These are phyloP conservation scores for Diaporthe australafricana DNA, from an alignment of 2,329 filamentous ascomycete species.

Conservation along the genomic window DNA sequence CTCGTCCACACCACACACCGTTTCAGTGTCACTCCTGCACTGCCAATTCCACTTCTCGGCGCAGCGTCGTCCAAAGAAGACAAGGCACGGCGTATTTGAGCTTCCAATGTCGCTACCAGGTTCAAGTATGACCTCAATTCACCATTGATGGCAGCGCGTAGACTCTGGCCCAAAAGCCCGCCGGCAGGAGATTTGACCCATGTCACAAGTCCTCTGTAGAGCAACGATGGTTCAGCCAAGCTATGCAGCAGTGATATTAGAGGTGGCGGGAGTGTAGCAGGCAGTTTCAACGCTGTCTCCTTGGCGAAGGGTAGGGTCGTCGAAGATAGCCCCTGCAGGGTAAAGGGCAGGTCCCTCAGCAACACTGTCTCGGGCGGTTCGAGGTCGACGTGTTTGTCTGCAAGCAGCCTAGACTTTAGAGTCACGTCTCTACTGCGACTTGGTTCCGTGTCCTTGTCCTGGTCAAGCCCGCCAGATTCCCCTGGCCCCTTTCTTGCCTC, in stretches of 20 bases:
- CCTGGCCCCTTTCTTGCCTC: slow-evolving; percentile 51
- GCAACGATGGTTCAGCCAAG: slow-evolving; percentile 90
- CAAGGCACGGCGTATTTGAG: slow-evolving; percentile 87
- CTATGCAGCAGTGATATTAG: slow-evolving; percentile 89
- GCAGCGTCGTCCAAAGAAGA: slow-evolving; percentile 76
- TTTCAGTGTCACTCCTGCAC: slow-evolving; percentile 92
- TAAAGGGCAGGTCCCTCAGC: slow-evolving; percentile 88
- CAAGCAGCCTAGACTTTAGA: slow-evolving; percentile 67
- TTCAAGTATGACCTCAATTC: slow-evolving; percentile 92
- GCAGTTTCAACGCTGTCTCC: slow-evolving; percentile 78
- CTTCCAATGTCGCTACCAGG: slow-evolving; percentile 91
- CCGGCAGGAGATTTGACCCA: slow-evolving; percentile 87
- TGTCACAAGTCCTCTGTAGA: slow-evolving; percentile 83
- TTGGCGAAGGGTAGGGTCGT: slow-evolving; percentile 82
- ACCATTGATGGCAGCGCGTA: slow-evolving; percentile 85
- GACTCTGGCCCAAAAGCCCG: slow-evolving; percentile 90
- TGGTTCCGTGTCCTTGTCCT: slow-evolving; percentile 44
- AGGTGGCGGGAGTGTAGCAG: slow-evolving; percentile 82
- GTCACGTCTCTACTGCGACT: slow-evolving; percentile 61
- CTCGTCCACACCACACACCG: slow-evolving; percentile 97
- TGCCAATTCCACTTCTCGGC: slow-evolving; percentile 79
- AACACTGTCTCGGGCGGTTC: slow-evolving; percentile 75
- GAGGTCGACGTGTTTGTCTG: slow-evolving; percentile 66
- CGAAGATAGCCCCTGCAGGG: slow-evolving; percentile 90
- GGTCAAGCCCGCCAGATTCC: slow-evolving; percentile 47